These are phyloP conservation scores for Verticillium zaregamsianum DNA, from an alignment of 2,329 filamentous ascomycete genomes.

Conservation along the genomic window DNA sequence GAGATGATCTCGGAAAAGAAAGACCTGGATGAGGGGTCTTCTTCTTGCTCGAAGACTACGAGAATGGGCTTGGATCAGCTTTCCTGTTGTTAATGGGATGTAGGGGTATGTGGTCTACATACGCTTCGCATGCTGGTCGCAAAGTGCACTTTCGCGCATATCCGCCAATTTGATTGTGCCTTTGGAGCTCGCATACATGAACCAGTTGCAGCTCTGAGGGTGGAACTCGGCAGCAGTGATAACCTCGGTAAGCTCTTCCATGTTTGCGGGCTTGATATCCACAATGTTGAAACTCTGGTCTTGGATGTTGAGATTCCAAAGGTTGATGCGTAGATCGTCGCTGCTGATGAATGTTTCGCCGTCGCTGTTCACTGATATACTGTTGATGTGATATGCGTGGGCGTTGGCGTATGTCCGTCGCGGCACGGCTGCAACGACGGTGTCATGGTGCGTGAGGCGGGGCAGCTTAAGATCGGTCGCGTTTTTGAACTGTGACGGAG, in stretches of 20 bases:
- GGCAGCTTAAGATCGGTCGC: slow-evolving; percentile 86
- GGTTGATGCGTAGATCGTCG: slow-evolving; percentile 93
- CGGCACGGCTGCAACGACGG: slow-evolving; percentile 93
- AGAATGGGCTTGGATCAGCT: background rate
- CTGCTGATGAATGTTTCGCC: slow-evolving; percentile 99
- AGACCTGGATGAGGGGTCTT: slow-evolving; percentile 91
- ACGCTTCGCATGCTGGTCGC: slow-evolving; percentile 95
- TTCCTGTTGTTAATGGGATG: background rate
- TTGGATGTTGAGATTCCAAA: slow-evolving; percentile 99
- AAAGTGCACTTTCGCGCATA: slow-evolving; percentile 95
- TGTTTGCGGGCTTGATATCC: slow-evolving; percentile 98
- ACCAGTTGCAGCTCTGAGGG: slow-evolving; percentile 96
- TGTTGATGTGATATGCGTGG: slow-evolving; percentile 99
- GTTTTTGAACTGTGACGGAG: slow-evolving; percentile 71
- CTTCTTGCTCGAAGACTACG: slow-evolving; percentile 96
- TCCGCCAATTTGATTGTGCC: slow-evolving; percentile 98
- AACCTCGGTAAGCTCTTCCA: slow-evolving; percentile 98
- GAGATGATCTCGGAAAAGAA: slow-evolving; percentile 99
- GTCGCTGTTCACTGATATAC: slow-evolving; percentile 99
- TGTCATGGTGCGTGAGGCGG: slow-evolving; percentile 95
- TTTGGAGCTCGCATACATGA: slow-evolving; percentile 99
- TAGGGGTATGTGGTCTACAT: slow-evolving; percentile 30
- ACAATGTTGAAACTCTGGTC: slow-evolving; percentile 99
- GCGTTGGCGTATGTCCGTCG: slow-evolving; percentile 96
- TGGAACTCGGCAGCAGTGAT: slow-evolving; percentile 99